Base-by-base conservation (phyloP, 2,329 filamentous ascomycete genomes). In the Trichoderma harzianum region DNA sequence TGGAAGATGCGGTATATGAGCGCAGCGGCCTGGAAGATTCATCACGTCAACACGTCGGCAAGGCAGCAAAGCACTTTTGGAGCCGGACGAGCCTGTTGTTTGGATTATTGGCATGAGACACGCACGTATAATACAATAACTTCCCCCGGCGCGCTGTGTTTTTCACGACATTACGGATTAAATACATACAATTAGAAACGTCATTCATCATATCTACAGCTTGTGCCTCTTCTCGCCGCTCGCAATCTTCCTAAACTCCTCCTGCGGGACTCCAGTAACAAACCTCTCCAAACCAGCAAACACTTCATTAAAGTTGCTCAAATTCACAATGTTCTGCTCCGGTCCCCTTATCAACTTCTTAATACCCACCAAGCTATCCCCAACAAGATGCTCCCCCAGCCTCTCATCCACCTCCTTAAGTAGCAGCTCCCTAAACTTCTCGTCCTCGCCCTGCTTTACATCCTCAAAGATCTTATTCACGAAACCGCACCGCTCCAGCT, bases 161-260 rank as follows among this genome's bases (percentile, higher is more conserved):
- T 63, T 58, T 58, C 30, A 58, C 21, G n/a, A 10, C 7, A 53
- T 53, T 53, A 18, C 28, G 24, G 24, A 10, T 39, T 21, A 47
- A 30, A 11, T 47, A 68, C 18, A 67, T 58, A 30, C 4, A 14
- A 21, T 53, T 24, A 24, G 21, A 53, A 53, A 24, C 21, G 47
- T 58, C 12, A 39, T 24, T 18, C 16, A 7, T 47, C 21, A 21
- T 32, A 11, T n/a, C n/a, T 85, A 97, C 80, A 98, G 83, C 85
- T 98, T 98, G 84, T 99, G 96, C 80, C 91, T 93, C 89, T 98
- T 98, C 86, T 96, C 89, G 14, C 95, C 94, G 74, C 86, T 90
- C 1, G 94, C 94, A 79, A 98, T 84, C 86, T 93, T 95, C 78
- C 87, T 84, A 79, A 98, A 98, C 85, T 98, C 93, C 80, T 92